phyloP scores from a whole-genome alignment of 2,329 filamentous ascomycete species.

The Aureobasidium sp. region DNA sequence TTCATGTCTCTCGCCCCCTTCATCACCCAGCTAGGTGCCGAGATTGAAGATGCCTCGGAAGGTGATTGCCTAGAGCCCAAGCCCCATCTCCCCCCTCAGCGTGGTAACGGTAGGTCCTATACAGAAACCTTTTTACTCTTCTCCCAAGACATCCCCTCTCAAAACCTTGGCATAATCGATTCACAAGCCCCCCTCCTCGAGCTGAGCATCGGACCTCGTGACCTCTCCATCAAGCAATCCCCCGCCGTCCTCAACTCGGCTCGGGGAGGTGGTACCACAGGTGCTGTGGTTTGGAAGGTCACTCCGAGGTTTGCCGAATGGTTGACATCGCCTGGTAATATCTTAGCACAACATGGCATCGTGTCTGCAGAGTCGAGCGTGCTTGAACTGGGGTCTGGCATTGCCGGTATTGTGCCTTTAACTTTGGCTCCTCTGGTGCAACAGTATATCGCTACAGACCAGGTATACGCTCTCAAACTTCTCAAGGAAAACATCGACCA shows the following conservation, averaged over 20 bases:
- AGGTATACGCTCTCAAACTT: constrained; percentile 70
- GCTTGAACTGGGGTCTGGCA: constrained; percentile 81
- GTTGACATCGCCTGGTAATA: constrained; percentile 56
- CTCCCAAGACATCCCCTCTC: constrained; percentile 62
- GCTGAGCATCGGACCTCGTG: constrained; percentile 56
- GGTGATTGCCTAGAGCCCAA: constrained; percentile 11
- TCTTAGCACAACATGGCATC: constrained; percentile 49
- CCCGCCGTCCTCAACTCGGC: constrained; percentile 71
- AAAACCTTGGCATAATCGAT: constrained; percentile 79
- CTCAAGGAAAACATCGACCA: constrained; percentile 66
- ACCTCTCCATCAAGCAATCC: constrained; percentile 74
- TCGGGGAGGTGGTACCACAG: constrained; percentile 63
- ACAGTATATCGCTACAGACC: constrained; percentile 75
- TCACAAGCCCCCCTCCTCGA: constrained; percentile 52
- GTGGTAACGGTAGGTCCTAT: constrained; percentile 16
- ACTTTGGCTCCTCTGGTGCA: constrained; percentile 52
- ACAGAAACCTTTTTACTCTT: constrained; percentile 84
- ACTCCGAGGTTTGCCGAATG: constrained; percentile 75
- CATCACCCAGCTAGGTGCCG: constrained; percentile 33
- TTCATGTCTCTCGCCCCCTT: constrained; percentile 2
- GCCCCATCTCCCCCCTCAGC: background rate
- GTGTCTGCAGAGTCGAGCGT: constrained; percentile 50
- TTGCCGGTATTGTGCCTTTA: constrained; percentile 70
- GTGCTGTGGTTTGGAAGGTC: constrained; percentile 82
- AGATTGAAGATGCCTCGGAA: constrained; percentile 22